Conservation (phyloP, 2,329 filamentous ascomycete genomes). For the Aspergillus flavus region DNA sequence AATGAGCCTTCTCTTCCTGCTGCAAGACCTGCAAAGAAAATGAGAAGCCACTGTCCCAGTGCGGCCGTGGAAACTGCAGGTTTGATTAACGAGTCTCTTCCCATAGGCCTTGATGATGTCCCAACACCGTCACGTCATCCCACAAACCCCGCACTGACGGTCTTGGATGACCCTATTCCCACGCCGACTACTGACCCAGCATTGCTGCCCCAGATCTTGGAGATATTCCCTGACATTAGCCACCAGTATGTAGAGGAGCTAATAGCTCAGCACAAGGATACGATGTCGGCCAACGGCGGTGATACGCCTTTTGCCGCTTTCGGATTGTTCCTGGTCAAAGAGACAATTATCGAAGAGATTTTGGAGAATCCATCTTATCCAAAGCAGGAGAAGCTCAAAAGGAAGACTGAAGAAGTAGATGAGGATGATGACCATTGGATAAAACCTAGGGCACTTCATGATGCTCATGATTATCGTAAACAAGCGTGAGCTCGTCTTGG, state of each 20-base stretch:
- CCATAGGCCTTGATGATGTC: conserved; percentile 1
- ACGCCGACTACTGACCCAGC: conserved; percentile 1
- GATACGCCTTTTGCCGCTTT: neutral
- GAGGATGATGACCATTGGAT: conserved; percentile 29
- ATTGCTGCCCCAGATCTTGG: conserved; percentile 40
- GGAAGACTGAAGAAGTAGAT: conserved; percentile 37
- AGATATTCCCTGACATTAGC: conserved; percentile 53
- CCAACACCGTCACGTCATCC: neutral
- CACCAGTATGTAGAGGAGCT: conserved; percentile 43
- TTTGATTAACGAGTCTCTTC: conserved; percentile 6
- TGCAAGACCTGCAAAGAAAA: conserved; percentile 8
- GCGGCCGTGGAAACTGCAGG: neutral
- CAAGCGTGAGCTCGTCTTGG: conserved; percentile 22
- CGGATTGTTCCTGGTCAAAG: conserved; percentile 16
- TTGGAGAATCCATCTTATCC: conserved; percentile 47
- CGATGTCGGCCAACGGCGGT: neutral
- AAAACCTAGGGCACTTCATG: conserved; percentile 28
- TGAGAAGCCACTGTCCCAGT: conserved; percentile 1
- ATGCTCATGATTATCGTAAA: conserved; percentile 23
- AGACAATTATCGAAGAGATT: conserved; percentile 46
- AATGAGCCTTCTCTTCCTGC: neutral
- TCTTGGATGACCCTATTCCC: conserved; percentile 3
- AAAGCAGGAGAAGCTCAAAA: conserved; percentile 40
- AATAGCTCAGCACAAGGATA: conserved; percentile 27
- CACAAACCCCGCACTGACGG: neutral